Evolutionary conservation across 345 rosid genomes (phyloP).

Genomic region (Excoecaria agallocha): DNA sequence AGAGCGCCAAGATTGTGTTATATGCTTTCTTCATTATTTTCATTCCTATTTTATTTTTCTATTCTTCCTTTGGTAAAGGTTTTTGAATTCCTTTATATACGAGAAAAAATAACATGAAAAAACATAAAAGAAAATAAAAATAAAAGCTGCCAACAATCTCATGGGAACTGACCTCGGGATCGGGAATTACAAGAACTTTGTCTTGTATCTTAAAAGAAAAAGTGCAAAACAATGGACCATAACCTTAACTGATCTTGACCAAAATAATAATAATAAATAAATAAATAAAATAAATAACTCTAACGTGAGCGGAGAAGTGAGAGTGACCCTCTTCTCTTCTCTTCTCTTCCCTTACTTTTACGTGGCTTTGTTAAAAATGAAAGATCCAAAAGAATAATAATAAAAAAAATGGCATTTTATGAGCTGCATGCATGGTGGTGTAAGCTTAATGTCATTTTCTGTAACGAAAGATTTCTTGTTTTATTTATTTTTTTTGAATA

Average conservation of each 20-base stretch:
- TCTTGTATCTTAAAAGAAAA: slow-evolving; percentile 33
- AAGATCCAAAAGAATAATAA: background rate
- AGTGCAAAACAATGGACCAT: slow-evolving; percentile 1
- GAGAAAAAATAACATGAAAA: background rate
- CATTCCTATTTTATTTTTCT: background rate
- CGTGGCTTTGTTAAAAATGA: too few relatives aligned
- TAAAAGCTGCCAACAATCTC: slow-evolving; percentile 11
- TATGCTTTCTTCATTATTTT: background rate
- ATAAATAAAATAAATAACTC: too few relatives aligned
- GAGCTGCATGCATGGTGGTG: background rate
- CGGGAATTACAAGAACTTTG: slow-evolving; percentile 24
- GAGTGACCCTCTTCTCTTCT: too few relatives aligned
- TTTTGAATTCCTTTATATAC: background rate
- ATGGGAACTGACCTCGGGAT: slow-evolving; percentile 34
- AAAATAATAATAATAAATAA: too few relatives aligned
- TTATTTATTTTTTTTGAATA: background rate
- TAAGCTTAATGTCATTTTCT: background rate
- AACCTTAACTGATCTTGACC: background rate
- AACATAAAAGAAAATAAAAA: background rate
- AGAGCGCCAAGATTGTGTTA: background rate
- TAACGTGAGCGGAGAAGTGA: too few relatives aligned
- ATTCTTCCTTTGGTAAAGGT: background rate
- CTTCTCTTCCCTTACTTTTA: too few relatives aligned
- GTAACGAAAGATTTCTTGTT: background rate
- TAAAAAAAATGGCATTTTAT: too few relatives aligned